Evolutionary conservation across 257 asterid genomes (phyloP), one percentile per base, ranked within the genome.

Genomic region (Cynanchum wilfordii): DNA sequence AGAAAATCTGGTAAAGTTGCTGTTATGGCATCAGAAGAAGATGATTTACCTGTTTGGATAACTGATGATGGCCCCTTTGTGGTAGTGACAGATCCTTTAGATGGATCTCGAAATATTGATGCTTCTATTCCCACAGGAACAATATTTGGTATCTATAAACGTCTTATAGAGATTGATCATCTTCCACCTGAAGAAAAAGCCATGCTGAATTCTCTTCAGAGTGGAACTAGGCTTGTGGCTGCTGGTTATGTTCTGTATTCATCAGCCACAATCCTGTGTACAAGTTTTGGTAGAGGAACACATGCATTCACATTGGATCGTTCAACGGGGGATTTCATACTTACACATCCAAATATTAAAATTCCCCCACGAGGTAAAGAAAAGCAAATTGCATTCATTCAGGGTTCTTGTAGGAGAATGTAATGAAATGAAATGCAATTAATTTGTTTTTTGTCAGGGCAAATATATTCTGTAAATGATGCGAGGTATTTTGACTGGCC

Each of bases 401-500:
- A 24, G 16, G 25, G 42, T 49, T 68, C 40, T 44, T 13, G 36
- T 5, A 36, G 69, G n/a, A 36, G 7, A 30, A 55, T 56, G 58
- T n/a, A 69, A 44, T 56, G 58, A 30, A 69, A 44, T n/a, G 20
- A 12, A 24, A 25, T 10, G 38, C 25, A 1, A 7, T 7, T 50
- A 44, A 67, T 50, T 2, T 0, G 42, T 77, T 42, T 63, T 66
- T 51, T 86, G 68, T 33, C 92, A 91, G 98, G 98, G 69, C 98
- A 91, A 86, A 89, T 91, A 49, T 93, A 93, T 81, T 93, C 98
- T 10, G 98, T 93, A 59, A 93, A 93, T 65, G 96, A 93, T 78
- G 96, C 97, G n/a, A 86, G 98, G 33, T 93, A 93, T 72, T 91
- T 91, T 17, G 98, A 89, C 83, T 93, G 98, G 97, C 91, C 98